Base-by-base conservation (phyloP, 495 filamentous ascomycete genomes). In the Aspergillus sclerotiicarbonarius region DNA sequence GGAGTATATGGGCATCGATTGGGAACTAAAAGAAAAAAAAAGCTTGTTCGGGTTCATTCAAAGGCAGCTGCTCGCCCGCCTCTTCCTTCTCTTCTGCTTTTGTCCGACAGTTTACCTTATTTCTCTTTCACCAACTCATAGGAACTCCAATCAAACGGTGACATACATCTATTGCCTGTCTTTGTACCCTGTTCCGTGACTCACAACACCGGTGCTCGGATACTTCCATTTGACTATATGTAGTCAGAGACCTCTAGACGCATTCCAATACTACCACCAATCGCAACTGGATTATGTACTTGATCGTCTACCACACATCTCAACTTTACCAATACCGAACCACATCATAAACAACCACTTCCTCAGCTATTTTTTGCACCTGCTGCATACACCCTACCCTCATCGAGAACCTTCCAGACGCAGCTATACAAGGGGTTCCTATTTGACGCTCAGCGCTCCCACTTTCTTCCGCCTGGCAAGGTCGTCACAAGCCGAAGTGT, bases 251-350 rank as follows among this genome's bases (percentile, higher is more conserved):
- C 33, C 33, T 35, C 37, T 41, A 41, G 37, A n/a, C 37, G 5
- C 37, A 3, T 15, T 13, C 13, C 13, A 41, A 41, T 41, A 15
- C 31, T 25, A 50, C n/a, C 31, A 25, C 30, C 46, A 49, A 25
- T 49, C n/a, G n/a, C 44, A 13, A 32, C 35, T 56, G 50, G 56
- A 68, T 67, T 69, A 71, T 72, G 67, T 68, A 62, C 60, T 64
- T 62, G 60, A 57, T 62, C 66, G 59, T 59, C 44, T 57, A 20
- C 45, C 60, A 53, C 16, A 35, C 41, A 54, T 62, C 68, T 60
- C 63, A 63, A 62, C 55, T 67, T 19, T 58, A 62, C 31, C 67
- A 67, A 15, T 60, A 71, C 29, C 69, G 66, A 53, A 71, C 65
- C 58, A 67, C 60, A 35, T 70, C 64, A 55, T 73, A 60, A 72